phyloP scores from a whole-genome alignment of 2,329 filamentous ascomycete genomes.

The Aspergillus hortae region DNA sequence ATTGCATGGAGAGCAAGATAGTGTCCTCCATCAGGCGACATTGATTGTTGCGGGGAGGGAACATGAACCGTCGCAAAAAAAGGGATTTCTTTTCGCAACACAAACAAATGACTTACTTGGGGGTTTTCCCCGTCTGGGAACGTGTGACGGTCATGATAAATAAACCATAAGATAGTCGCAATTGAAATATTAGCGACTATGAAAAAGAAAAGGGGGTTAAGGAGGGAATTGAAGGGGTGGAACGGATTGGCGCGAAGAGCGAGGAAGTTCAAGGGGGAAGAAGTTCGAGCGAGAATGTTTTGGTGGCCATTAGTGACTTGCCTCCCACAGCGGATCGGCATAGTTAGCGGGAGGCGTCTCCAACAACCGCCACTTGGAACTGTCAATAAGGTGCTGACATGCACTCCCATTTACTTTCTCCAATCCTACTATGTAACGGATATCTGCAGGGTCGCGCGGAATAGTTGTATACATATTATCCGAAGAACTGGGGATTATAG shows the following conservation, averaged over 20 bases:
- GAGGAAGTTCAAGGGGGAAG: conserved; percentile 9
- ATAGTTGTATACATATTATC: too few species aligned
- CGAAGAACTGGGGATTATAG: too few species aligned
- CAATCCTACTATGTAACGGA: too few species aligned
- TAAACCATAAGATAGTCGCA: conserved; percentile 13
- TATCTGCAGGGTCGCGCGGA: too few species aligned
- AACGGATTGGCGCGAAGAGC: conserved; percentile 4
- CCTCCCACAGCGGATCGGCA: background rate
- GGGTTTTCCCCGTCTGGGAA: conserved; percentile 51
- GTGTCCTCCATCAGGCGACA: background rate
- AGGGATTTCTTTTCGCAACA: conserved; percentile 2
- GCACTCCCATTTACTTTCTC: background rate
- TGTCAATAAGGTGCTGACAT: background rate
- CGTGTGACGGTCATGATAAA: conserved; percentile 46
- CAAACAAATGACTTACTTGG: conserved; percentile 41
- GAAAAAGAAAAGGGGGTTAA: background rate
- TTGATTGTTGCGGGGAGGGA: background rate
- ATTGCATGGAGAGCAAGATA: background rate
- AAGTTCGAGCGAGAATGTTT: background rate
- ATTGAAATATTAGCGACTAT: conserved; percentile 3
- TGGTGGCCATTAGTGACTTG: background rate
- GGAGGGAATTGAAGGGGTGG: background rate
- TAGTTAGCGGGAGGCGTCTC: background rate
- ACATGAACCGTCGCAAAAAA: conserved; percentile 1
- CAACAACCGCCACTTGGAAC: background rate